Conservation (phyloP, 2,329 filamentous ascomycete genomes). For the Leptographium lundbergii region DNA sequence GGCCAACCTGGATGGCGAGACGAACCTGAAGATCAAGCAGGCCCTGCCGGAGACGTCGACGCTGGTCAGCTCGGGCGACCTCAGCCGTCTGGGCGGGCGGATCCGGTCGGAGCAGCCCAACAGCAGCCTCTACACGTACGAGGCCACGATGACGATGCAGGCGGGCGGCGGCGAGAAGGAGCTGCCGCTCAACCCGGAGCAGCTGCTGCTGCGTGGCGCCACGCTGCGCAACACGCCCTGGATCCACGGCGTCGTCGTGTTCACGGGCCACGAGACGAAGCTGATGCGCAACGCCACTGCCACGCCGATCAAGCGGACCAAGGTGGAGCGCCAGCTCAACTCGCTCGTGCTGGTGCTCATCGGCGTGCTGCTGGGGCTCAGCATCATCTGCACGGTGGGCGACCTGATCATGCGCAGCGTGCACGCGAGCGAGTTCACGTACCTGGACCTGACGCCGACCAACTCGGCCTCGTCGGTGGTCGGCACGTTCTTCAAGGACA, state of each 20-base stretch:
- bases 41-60: constrained; percentile 83
- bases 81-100: constrained; percentile 74
- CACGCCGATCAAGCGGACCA: constrained; percentile 93
- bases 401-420: constrained; percentile 70
- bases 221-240: constrained; percentile 93
- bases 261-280: constrained; percentile 96
- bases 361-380: constrained; percentile 68
- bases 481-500: constrained; percentile 78
- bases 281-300: constrained; percentile 97
- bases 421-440: constrained; percentile 49
- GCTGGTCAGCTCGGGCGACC: constrained; percentile 73
- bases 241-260: constrained; percentile 93
- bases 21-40: constrained; percentile 98
- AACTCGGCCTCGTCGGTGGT: constrained; percentile 44
- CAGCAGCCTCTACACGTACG: constrained; percentile 96
- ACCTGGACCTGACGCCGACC: constrained; percentile 55
- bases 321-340: constrained; percentile 89
- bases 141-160: constrained; percentile 87
- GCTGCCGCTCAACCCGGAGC: constrained; percentile 77
- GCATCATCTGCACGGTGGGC: constrained; percentile 80
- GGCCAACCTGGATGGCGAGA: constrained; percentile 93
- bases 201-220: constrained; percentile 82
- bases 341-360: constrained; percentile 84
- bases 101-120: constrained; percentile 94
- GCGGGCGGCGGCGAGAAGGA: constrained; percentile 88